A percentile compares a stretch with the other conserved stretches of the same genome.
Evolutionary conservation across 2,329 filamentous ascomycete species (phyloP).

Genomic region (Colletotrichum sp.): DNA sequence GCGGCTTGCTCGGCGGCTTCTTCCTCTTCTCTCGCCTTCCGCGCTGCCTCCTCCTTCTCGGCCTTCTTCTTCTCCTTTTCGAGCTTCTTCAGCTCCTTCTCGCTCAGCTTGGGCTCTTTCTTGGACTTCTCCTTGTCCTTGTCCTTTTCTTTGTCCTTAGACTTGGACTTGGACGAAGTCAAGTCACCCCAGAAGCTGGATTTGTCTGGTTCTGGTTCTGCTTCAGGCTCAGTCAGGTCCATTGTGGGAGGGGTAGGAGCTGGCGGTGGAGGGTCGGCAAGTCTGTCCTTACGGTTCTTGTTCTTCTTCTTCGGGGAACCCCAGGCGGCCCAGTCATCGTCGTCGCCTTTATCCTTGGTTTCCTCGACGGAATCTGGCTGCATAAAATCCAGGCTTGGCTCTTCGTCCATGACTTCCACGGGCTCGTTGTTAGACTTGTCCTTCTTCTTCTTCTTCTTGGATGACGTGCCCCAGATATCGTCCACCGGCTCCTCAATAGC

Average conservation of each 20-base stretch:
- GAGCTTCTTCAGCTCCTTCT: conserved; percentile 57
- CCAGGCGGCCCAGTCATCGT: conserved; percentile 47
- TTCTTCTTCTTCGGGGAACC: conserved; percentile 49
- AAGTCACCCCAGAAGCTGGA: conserved; percentile 38
- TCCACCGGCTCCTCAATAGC: conserved; percentile 49
- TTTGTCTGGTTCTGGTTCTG: conserved; percentile 34
- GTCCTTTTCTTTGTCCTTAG: conserved; percentile 48
- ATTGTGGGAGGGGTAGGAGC: conserved; percentile 53
- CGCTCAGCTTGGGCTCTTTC: conserved; percentile 50
- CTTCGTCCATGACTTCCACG: conserved; percentile 50
- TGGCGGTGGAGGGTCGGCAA: conserved; percentile 50
- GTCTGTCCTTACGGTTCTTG: conserved; percentile 40
- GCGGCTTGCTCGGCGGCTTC: conserved; percentile 29
- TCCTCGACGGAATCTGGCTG: conserved; percentile 52
- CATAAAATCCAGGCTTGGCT: conserved; percentile 48
- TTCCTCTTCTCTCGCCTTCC: conserved; percentile 44
- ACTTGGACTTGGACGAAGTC: conserved; percentile 41
- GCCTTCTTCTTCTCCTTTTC: conserved; percentile 53
- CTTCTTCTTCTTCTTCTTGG: conserved; percentile 57
- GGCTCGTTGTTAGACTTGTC: conserved; percentile 54
- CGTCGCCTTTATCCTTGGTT: conserved; percentile 47
- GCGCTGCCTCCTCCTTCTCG: conserved; percentile 46
- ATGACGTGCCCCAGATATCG: conserved; percentile 40
- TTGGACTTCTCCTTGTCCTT: conserved; percentile 48
- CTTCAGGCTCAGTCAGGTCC: conserved; percentile 48